A percentile compares a stretch with the other conserved stretches of the same genome.
Conservation (phyloP, 768 basidiomycete genomes). For the Porphyrellus cyaneotinctus region DNA sequence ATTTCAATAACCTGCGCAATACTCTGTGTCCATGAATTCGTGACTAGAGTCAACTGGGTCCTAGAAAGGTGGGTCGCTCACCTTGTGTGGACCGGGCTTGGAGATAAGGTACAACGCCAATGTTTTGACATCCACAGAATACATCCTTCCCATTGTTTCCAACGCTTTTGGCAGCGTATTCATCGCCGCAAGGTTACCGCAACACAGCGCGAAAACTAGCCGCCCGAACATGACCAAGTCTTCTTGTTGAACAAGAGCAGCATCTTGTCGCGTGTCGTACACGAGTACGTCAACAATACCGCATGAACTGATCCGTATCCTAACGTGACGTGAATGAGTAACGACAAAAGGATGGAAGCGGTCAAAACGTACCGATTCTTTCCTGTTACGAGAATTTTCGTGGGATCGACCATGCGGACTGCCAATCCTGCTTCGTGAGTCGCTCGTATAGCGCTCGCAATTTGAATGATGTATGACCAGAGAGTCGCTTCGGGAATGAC, state of each 20-base stretch:
- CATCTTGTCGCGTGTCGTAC: constrained; percentile 64
- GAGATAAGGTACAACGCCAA: constrained; percentile 72
- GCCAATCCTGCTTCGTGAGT: constrained; percentile 81
- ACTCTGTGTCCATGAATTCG: constrained; percentile 37
- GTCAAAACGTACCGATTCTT: constrained; percentile 65
- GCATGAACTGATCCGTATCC: constrained; percentile 83
- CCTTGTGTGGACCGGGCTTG: constrained; percentile 67
- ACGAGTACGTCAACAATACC: constrained; percentile 83
- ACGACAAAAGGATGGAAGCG: background rate
- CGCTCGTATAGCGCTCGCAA: constrained; percentile 80
- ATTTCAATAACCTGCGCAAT: constrained; percentile 81
- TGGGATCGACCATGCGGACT: constrained; percentile 76
- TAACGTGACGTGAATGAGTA: constrained; percentile 25
- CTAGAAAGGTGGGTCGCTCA: constrained; percentile 19
- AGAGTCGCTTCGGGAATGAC: constrained; percentile 71
- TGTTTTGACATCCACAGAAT: constrained; percentile 80
- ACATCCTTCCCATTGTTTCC: constrained; percentile 67
- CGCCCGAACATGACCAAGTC: constrained; percentile 85
- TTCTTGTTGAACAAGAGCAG: constrained; percentile 70
- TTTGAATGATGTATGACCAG: constrained; percentile 92
- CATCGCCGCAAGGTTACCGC: constrained; percentile 56
- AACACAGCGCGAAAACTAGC: constrained; percentile 76
- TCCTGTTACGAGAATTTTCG: constrained; percentile 84
- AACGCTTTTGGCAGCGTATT: constrained; percentile 65
- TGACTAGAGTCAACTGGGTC: background rate